Conservation (phyloP, 2,329 filamentous ascomycete genomes). For the Fusarium mundagurra region DNA sequence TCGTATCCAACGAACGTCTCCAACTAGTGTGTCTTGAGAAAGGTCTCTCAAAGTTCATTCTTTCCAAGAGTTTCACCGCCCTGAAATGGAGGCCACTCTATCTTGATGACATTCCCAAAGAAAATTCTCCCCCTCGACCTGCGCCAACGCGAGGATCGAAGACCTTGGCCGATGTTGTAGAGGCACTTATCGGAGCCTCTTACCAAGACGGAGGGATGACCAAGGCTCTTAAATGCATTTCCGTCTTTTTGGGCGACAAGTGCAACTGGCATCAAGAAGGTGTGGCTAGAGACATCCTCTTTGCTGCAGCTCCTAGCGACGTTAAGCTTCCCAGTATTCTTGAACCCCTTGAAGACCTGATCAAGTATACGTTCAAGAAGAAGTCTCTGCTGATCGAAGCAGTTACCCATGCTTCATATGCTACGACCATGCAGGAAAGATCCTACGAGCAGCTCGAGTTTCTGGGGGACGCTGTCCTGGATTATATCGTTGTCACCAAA, state of each 20-base stretch:
- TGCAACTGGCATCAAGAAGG: slow-evolving; percentile 61
- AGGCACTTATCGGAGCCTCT: slow-evolving; percentile 82
- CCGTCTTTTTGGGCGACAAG: slow-evolving; percentile 69
- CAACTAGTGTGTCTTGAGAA: slow-evolving; percentile 68
- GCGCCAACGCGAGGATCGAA: slow-evolving; percentile 71
- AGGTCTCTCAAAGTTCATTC: slow-evolving; percentile 78
- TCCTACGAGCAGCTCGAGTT: slow-evolving; percentile 83
- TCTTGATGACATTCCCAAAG: slow-evolving; percentile 50
- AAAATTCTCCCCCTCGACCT: slow-evolving; percentile 2
- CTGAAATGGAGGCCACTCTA: slow-evolving; percentile 78
- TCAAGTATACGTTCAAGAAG: slow-evolving; percentile 78
- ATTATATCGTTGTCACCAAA: slow-evolving; percentile 75
- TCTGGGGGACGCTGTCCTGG: slow-evolving; percentile 85
- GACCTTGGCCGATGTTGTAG: slow-evolving; percentile 85
- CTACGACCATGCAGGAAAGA: slow-evolving; percentile 51
- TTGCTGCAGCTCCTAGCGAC: slow-evolving; percentile 50
- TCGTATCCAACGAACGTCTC: slow-evolving; percentile 81
- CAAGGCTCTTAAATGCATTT: slow-evolving; percentile 71
- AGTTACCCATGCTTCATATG: slow-evolving; percentile 77
- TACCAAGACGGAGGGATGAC: slow-evolving; percentile 74
- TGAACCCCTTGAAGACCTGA: slow-evolving; percentile 66
- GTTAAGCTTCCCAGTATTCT: slow-evolving; percentile 54
- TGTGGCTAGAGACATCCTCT: slow-evolving; percentile 55
- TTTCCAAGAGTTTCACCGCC: slow-evolving; percentile 73
- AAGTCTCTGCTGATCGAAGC: slow-evolving; percentile 78